Evolutionary conservation across 352 stramenopile genomes (phyloP), one percentile per base, ranked within the genome.

Genomic region (Phytophthora idaei): DNA sequence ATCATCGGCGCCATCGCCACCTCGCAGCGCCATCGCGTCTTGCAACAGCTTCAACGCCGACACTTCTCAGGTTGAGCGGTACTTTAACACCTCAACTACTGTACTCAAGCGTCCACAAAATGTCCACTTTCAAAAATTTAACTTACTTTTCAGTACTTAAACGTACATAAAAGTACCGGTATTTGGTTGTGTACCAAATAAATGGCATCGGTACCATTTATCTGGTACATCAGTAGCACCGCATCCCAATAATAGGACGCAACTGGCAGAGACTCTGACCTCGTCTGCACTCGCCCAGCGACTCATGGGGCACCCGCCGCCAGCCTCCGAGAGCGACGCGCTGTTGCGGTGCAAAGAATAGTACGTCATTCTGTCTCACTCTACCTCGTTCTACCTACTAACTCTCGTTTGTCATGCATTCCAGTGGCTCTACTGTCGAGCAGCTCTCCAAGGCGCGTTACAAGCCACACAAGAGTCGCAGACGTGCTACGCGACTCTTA

Each of bases 351-450:
- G 52, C 46, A 68, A 53, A 63, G 69, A 79, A 46, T 73, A 78
- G 78, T 87, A 37, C 60, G 78, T 78, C 29, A 32, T 29, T 56
- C 3, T 5, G 4, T 50, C 15, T 29, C 4, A 10, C 11, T 69
- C 32, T 39, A 41, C 17, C 48, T 47, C 15, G 10, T 17, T 59
- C 14, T 48, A 29, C 57, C 31, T n/a, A 15, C 47, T 67, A 52
- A 60, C 29, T 25, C 21, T 37, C 6, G 8, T 27, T 64, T 44
- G n/a, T 4, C 57, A 14, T 64, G 27, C 36, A 14, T 65, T 39
- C 5, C 51, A 90, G 78, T 54, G 64, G 69, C 7, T 84, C 74
- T 44, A 89, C 73, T 9, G 54, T 77, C 34, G 81, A 87, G 11
- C 74, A 81, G 39, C 46, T 76, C 11, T 49, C 61, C n/a, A 70